Base-by-base conservation (phyloP, 495 filamentous ascomycete species). In the Xylaria cubensis region DNA sequence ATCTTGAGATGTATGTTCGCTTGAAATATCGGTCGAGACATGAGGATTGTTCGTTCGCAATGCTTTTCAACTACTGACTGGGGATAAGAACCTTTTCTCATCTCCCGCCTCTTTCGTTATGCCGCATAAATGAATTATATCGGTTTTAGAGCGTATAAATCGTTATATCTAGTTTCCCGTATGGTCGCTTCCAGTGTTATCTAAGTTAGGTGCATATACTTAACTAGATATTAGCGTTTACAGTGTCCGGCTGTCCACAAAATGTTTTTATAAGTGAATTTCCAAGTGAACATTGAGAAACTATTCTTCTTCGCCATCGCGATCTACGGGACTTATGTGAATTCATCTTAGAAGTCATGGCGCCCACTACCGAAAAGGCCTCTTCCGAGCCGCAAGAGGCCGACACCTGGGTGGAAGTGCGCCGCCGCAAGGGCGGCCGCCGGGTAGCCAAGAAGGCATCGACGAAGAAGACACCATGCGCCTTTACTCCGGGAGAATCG, bases 341-440 rank as follows among this genome's bases (percentile, higher is more conserved):
- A 5, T 61, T 13, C 9, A 2, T 41, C 21, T n/a, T 2, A 24
- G 63, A 59, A 17, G 53, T 7, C 44, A 70, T 73, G 64, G 68
- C 53, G 7, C 42, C 53, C 15, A 41, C 58, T 48, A 19, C 50
- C 39, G 50, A 67, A 72, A 41, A 48, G 13, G 1, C 2, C 21
- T 13, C 9, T 70, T 17, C 59, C 32, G 62, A 72, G 34, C 36
- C 71, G 19, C 29, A 26, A 21, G 72, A 73, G 36, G 73, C 62
- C 48, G 74, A 73, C 26, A 64, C 50, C 29, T 78, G 76, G 76
- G 69, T 65, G 19, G 75, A n/a, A 69, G 76, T 78, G 29, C 64
- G 51, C 41, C 69, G 71, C 32, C 36, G 53, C 26, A 69, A 56
- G 34, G 64, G 64, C 2, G 1, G 26, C 4, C 64, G 64, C 10